Evolutionary conservation across 2,329 filamentous ascomycete genomes (phyloP), one percentile per base, ranked within the genome.

Genomic region (Nemania bipapillata): DNA sequence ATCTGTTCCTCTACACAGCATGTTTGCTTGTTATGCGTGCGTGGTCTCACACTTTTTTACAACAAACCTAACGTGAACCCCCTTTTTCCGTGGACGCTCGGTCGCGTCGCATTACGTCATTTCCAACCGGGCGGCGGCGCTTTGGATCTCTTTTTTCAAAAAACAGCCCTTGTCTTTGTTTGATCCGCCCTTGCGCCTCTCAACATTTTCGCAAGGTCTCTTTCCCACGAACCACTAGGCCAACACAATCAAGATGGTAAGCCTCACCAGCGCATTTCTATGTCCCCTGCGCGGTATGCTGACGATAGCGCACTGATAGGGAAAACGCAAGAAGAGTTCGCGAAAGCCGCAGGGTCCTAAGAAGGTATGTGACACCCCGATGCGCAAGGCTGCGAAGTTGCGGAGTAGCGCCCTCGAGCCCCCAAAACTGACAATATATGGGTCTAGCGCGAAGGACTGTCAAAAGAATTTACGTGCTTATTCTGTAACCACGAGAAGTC

Each of bases 401-500:
- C 35, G 15, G 32, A 68, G 69, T 74, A 69, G 70, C 59, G 45
- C n/a, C 32, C 20, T 22, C 22, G 32, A 28, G 30, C n/a, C 28
- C 4, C 32, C 20, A 15, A 11, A 63, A 45, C 47, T 68, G 30
- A 72, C 40, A 22, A 63, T 37, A 54, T 11, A 58, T 30, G 8
- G 40, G 12, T 47, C 65, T 64, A 91, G 90, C 83, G 87, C 79
- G 92, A 94, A 75, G 87, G 89, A 47, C 86, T 96, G 20, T 86
- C 91, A 3, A 94, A 92, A 2, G 88, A 89, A n/a, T 99, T 99
- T 81, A 93, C 94, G 65, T 99, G 96, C 79, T 90, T 99, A 53
- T 99, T 99, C 83, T 99, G 96, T 86, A 98, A 97, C 80, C 94
- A 98, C 82, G 96, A 98, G 79, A 96, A 93, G 73, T 93, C 94